Evolutionary conservation across 2,329 filamentous ascomycete species (phyloP), one percentile per base, ranked within the genome.

Genomic region (Colletotrichum eleusines): DNA sequence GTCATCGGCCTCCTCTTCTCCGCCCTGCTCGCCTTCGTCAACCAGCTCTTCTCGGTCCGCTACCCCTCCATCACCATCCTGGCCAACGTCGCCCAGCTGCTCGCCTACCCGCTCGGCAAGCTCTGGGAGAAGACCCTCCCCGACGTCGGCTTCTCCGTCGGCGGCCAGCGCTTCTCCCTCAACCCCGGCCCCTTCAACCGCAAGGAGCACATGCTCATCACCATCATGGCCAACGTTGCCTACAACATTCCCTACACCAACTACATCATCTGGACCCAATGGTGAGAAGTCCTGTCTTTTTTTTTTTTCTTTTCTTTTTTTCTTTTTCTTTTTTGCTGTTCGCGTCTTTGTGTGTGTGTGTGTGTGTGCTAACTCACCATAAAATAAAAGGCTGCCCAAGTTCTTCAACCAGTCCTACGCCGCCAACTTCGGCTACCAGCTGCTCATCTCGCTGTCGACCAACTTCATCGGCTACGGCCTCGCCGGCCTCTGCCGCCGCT

Each of bases 181-280:
- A 87, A 86, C 73, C 83, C 85, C 0, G 84, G 84, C 1, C 82
- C 81, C 0, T 87, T 87, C 75, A 85, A 81, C 73, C 83, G 83
- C 74, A 88, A 88, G 76, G 86, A 88, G 76, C 86, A 88, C 76
- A 83, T 84, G 76, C 77, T 88, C 40, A 82, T 87, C 66, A 83
- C 83, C n/a, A 82, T 86, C 75, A 86, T 86, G 83, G 85, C 89
- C 62, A 88, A 89, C 75, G 84, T 84, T 18, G 80, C 80, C 26
- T 81, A 77, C 74, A 79, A 79, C 64, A 76, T 77, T 6, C 82
- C 82, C 0, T 85, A 84, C 74, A 84, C 83, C 3, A 78, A 80
- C 73, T 80, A 82, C 73, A 83, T 84, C 59, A 80, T 84, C 66
- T 83, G 81, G 80, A 79, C 79, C 11, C 83, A 85, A 72, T 79